These are phyloP conservation scores for Acanthamoeba sp. DNA, from an alignment of 208 protist genomes.

Conservation along the genomic window DNA sequence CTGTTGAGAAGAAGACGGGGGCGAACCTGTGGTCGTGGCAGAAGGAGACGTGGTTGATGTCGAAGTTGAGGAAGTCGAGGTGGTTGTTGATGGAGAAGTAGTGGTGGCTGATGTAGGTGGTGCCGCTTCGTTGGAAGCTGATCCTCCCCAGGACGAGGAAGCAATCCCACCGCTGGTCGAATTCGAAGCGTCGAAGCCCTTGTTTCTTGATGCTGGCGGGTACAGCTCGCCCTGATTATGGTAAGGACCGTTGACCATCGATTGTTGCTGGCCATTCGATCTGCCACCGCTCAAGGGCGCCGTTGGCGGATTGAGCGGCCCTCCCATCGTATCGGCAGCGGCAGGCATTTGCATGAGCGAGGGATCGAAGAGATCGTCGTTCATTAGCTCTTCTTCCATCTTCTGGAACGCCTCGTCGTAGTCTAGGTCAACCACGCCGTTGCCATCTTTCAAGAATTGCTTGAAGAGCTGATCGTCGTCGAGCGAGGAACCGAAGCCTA, in stretches of 20 bases:
- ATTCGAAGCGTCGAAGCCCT: neutral
- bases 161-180: neutral
- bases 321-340: neutral
- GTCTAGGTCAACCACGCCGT: neutral
- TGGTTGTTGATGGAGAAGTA: neutral
- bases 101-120: neutral
- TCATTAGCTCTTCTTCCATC: slow-evolving; percentile 3
- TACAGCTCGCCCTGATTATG: neutral
- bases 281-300: neutral
- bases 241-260: neutral
- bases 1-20: neutral
- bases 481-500: neutral
- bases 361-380: no score
- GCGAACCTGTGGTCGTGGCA: neutral
- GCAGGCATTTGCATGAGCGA: neutral
- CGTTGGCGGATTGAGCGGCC: neutral
- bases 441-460: neutral
- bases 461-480: neutral
- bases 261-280: neutral
- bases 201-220: neutral
- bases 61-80: neutral
- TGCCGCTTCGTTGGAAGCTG: neutral
- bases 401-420: neutral
- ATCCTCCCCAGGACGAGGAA: neutral
- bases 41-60: neutral